Evolutionary conservation across 2,329 filamentous ascomycete species (phyloP).

Genomic region (Verticillium alfalfae): DNA sequence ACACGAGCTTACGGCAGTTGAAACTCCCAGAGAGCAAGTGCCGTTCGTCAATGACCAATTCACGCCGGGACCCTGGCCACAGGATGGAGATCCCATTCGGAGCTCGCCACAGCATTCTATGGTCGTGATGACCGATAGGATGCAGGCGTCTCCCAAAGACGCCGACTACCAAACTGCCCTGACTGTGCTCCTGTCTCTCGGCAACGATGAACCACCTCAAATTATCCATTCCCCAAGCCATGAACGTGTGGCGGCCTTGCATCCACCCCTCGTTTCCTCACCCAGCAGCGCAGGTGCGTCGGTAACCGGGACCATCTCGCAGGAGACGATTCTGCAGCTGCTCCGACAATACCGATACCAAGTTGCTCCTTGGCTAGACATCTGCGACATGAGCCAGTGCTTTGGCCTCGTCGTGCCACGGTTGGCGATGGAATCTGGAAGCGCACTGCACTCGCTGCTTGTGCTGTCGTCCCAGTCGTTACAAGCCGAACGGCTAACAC

Average conservation of each 20-base stretch:
- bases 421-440: constrained; percentile 17
- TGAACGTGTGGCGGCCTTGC: not conserved
- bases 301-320: not conserved
- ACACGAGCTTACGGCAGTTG: not conserved
- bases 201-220: constrained; percentile 13
- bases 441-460: constrained; percentile 19
- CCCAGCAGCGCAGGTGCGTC: not conserved
- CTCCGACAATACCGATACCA: constrained; percentile 38
- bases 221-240: not conserved
- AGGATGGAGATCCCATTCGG: not conserved
- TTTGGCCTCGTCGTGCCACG: constrained; percentile 31
- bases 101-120: not conserved
- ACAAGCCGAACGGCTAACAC: not conserved
- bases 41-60: not conserved
- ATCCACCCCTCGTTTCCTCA: not conserved
- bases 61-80: not conserved
- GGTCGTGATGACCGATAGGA: not conserved
- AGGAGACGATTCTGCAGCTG: constrained; percentile 18
- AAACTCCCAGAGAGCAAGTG: not conserved
- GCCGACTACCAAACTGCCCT: constrained; percentile 24
- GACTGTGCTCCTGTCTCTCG: constrained; percentile 25
- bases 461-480: constrained; percentile 6
- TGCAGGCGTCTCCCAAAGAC: not conserved
- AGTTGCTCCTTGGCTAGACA: constrained; percentile 39
- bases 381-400: constrained; percentile 30